A percentile compares a stretch with the other conserved stretches of the same genome.
Conservation (phyloP, 768 basidiomycete genomes). For the Gloeopeniophorella convolvens region DNA sequence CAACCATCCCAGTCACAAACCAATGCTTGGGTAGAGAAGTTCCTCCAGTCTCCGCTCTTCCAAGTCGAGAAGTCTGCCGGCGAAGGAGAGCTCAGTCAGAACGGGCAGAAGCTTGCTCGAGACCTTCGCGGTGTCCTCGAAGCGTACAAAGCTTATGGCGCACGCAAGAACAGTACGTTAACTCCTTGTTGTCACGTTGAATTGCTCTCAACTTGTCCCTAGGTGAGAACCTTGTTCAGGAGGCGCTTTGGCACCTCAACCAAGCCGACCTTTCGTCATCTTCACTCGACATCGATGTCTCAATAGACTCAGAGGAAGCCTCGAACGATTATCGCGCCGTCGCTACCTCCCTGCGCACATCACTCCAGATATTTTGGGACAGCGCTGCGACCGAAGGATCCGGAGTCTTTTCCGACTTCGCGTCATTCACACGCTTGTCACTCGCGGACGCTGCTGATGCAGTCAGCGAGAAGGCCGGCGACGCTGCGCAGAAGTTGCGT, state of each 20-base stretch:
- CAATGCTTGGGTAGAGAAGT: conserved; percentile 46
- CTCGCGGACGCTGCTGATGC: conserved; percentile 62
- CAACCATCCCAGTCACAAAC: conserved; percentile 57
- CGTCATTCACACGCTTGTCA: conserved; percentile 57
- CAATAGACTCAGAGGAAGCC: conserved; percentile 39
- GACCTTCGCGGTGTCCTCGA: conserved; percentile 47
- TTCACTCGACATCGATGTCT: conserved; percentile 27
- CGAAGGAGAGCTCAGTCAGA: conserved; percentile 42
- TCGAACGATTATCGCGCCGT: conserved; percentile 44
- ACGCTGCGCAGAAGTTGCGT: conserved; percentile 47
- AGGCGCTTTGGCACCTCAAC: conserved; percentile 58
- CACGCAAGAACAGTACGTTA: conserved; percentile 49
- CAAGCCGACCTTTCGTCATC: conserved; percentile 44
- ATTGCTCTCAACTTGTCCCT: neutral
- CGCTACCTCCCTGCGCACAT: conserved; percentile 41
- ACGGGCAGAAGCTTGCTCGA: conserved; percentile 46
- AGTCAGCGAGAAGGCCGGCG: conserved; percentile 44
- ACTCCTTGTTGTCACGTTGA: neutral
- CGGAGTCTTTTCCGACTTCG: conserved; percentile 52
- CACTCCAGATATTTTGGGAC: conserved; percentile 48
- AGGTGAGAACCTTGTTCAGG: conserved; percentile 63
- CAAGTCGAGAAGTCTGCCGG: conserved; percentile 35
- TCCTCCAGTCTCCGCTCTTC: conserved; percentile 43
- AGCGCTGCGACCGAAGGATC: conserved; percentile 48
- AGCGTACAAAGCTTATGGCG: conserved; percentile 48